A percentile compares a stretch with the other conserved stretches of the same genome.
Evolutionary conservation across 140 eudicot species (phyloP).

Genomic region (Senecio squalidus): DNA sequence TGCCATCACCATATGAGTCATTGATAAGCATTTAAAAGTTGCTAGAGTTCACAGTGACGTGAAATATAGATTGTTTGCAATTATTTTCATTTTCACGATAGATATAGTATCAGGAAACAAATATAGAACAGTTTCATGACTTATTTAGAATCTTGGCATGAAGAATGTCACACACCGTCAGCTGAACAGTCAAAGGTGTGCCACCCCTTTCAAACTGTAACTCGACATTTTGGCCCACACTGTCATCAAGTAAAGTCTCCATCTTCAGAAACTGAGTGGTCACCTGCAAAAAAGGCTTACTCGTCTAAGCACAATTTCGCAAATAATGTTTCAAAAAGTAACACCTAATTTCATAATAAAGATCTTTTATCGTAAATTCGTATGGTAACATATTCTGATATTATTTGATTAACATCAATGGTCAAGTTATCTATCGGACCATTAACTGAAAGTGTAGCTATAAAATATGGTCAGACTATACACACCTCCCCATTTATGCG

Average conservation of each 20-base stretch:
- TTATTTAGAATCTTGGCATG: conserved; percentile 2
- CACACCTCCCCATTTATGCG: conserved; percentile 79
- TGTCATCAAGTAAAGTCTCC: conserved; percentile 88
- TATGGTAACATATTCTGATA: background rate
- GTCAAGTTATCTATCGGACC: background rate
- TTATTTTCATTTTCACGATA: background rate
- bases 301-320: background rate
- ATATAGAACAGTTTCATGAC: background rate
- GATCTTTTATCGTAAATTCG: background rate
- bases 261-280: conserved; percentile 80
- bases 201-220: conserved; percentile 95
- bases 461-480: conserved; percentile 2
- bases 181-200: conserved; percentile 55
- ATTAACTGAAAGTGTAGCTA: background rate
- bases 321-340: conserved; percentile 2
- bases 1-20: background rate
- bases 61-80: background rate
- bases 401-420: background rate
- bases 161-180: conserved; percentile 41
- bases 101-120: background rate
- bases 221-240: conserved; percentile 64
- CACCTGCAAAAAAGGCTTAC: conserved; percentile 53
- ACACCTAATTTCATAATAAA: background rate
- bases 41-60: background rate
- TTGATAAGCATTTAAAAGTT: background rate